Evolutionary conservation across 768 basidiomycete genomes (phyloP), one percentile per base, ranked within the genome.

Genomic region (Panaeolus papilionaceus): DNA sequence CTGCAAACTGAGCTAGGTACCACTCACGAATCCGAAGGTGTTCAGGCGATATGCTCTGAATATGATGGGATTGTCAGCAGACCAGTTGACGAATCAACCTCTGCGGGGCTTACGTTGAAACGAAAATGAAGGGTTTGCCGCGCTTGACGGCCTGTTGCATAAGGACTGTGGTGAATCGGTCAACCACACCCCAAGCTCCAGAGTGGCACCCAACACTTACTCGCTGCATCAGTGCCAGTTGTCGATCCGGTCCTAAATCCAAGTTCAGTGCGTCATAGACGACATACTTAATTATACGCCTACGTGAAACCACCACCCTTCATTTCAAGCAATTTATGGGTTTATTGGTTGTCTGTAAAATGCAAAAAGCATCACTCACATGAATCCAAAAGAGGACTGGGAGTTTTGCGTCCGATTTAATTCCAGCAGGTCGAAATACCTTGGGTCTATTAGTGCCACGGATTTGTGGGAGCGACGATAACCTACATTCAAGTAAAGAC

Each of bases 1-100:
- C 61, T 16, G 0, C 23, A 9, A 67, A 61, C 23, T 2, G 28
- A 63, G 33, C 33, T 20, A 28, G 7, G 47, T 58, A 39, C 38
- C 10, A 76, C 81, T 68, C 49, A 86, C 85, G 66, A 88, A 89
- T 63, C 87, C 87, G 68, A 87, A 88, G 0, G 84, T 84, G 70
- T 87, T 88, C 49, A 88, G 65, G 5, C 87, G 85, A 67, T 88
- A 88, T 71, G 88, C 87, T 11, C 86, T 88, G 47, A 33, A 33
- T 58, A 58, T 51, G 18, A 62, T 14, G 26, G 33, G 26, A n/a
- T 61, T 18, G 47, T 20, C 20, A 66, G 67, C 49, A 66, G 23
- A 18, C 12, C 47, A 11, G 63, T 3, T 16, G 16, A 44, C 63
- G 10, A 61, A 4, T 20, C 51, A 62, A 54, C 38, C 20, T 23